Base-by-base conservation (phyloP, 2,329 filamentous ascomycete genomes). In the Xylariomycetidae sp. region DNA sequence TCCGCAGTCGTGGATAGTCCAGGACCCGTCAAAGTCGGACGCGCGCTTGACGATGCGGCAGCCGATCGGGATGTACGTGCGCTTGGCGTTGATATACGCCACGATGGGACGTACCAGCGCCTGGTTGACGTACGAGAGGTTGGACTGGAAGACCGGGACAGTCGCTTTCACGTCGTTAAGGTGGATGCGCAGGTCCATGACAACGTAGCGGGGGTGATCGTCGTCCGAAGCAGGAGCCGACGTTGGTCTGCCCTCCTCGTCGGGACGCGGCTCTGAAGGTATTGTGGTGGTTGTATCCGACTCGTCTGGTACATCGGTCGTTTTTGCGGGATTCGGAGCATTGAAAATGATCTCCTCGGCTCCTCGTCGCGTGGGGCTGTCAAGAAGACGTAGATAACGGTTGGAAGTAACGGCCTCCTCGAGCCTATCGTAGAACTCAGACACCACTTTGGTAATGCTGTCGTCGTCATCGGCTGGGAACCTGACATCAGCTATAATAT, bases 401-500 rank as follows among this genome's bases (percentile, higher is more conserved):
- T 87, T 87, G 17, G 82, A 79, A 2, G 82, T 87, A 15, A 96
- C 88, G 0, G 88, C 88, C 26, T 92, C 88, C 61, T 98, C 92
- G 54, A 98, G 76, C 40, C 87, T 85, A 57, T 96, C 90, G 60
- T 96, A 96, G 51, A 98, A 89, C 54, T 95, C 89, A n/a, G 84
- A 82, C 74, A 98, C 85, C 28, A 95, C 88, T 57, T 95, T 95
- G 16, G 82, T 83, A 35, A 98, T 81, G 43, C 89, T 85, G 42
- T 90, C 88, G 38, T 94, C 85, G 25, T 79, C 77, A 34, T 96
- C 92, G 19, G 79, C 78, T 1, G 92, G 92, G 41, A 98, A 85
- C 78, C 95, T 90, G 44, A 98, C 80, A 52, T 98, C 92, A 6
- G 92, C 85, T 10, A 96, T 81, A 41, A 98, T 95, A 55, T 98